These are phyloP conservation scores for Apiotrichum laibachii DNA, from an alignment of 1,284 basidiomycete species.

Conservation along the genomic window DNA sequence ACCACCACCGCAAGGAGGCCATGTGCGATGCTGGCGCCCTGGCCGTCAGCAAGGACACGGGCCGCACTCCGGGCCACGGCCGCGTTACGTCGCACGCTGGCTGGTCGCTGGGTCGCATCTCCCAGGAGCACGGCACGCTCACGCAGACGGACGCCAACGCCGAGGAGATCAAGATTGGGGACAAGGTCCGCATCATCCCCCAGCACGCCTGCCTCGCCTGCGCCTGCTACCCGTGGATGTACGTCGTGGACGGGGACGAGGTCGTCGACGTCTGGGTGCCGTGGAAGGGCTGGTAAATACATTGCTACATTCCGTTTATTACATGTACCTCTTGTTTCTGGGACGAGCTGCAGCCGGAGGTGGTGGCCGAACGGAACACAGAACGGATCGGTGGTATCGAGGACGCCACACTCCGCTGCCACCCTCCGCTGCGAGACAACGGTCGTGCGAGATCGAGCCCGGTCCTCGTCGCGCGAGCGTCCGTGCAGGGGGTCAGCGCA, in stretches of 20 bases:
- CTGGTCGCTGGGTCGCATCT: constrained; percentile 70
- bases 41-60: constrained; percentile 79
- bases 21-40: constrained; percentile 78
- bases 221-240: constrained; percentile 77
- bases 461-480: too few species aligned
- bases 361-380: too few species aligned
- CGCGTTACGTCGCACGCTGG: constrained; percentile 61
- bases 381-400: too few species aligned
- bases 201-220: constrained; percentile 65
- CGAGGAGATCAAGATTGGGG: constrained; percentile 58
- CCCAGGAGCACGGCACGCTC: constrained; percentile 76
- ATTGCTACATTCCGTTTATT: too few species aligned
- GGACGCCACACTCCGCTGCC: too few species aligned
- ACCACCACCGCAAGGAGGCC: constrained; percentile 59
- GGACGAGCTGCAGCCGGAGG: too few species aligned
- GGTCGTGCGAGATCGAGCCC: too few species aligned
- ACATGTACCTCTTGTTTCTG: too few species aligned
- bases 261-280: constrained; percentile 84
- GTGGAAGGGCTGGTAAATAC: constrained; percentile 78
- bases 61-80: constrained; percentile 68
- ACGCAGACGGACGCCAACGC: constrained; percentile 35
- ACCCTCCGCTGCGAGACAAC: too few species aligned
- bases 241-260: constrained; percentile 65
- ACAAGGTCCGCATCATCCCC: constrained; percentile 48
- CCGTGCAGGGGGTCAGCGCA: too few species aligned